Base-by-base conservation (phyloP, 495 filamentous ascomycete genomes). In the Platismatia glauca region DNA sequence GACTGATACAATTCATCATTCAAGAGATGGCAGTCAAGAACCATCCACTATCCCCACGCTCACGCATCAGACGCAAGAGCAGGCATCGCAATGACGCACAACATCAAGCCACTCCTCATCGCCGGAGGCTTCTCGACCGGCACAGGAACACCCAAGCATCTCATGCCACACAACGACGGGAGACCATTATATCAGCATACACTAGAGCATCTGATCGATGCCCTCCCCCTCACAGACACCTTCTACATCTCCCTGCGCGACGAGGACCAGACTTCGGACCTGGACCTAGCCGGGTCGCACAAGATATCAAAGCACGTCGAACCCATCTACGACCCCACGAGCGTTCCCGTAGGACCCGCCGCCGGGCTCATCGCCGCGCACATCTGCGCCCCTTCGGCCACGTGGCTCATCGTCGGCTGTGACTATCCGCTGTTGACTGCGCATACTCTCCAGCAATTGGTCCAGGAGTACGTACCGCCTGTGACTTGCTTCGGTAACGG, bases 341-440 rank as follows among this genome's bases (percentile, higher is more conserved):
- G 53, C 9, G 1, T 56, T 33, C n/a, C 33, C 0, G 11, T 35
- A 38, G 53, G 53, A 2, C 53, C 53, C 7, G 55, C n/a, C 1
- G 66, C 66, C 2, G 70, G 70, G 1, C 67, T 74, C 4, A 41
- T 72, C 27, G 66, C 70, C 15, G 71, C 71, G 1, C 60, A 72
- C 57, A 34, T 50, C 18, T 37, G 55, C 39, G 56, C 66, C 31
- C 68, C 67, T 7, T 33, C 61, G 7, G 34, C 63, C 2, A 71
- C 57, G 1, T 74, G 68, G 70, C 63, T 73, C 7, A 58, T 71
- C 31, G 59, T 70, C 20, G 64, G 60, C 18, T 72, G 67, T 46
- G 69, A 70, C 29, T 71, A 70, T 60, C 69, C 69, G 16, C 59
- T 71, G 31, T 44, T 71, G 8, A 64, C 67, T 24, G 62, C 31